Conservation (phyloP, 208 protist species). For the Porcisia hertigi region DNA sequence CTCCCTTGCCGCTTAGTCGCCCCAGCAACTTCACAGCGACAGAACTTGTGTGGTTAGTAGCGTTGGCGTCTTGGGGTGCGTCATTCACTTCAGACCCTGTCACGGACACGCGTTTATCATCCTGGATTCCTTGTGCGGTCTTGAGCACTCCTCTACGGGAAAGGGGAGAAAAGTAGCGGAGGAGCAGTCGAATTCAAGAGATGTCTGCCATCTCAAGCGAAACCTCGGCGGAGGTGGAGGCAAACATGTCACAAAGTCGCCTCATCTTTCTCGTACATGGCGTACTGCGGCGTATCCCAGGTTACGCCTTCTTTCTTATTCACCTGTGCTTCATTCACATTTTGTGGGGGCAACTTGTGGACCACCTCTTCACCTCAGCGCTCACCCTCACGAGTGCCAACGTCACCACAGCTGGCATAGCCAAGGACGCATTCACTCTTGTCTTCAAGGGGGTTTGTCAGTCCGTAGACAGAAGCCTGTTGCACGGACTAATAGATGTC, state of each 20-base stretch:
- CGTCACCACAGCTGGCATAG: slow-evolving; percentile 6
- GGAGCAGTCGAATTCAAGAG: background rate
- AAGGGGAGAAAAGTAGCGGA: background rate
- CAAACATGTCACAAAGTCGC: background rate
- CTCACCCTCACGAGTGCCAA: slow-evolving; percentile 17
- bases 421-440: background rate
- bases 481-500: slow-evolving; percentile 25
- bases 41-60: no score
- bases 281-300: slow-evolving; percentile 27
- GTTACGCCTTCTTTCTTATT: slow-evolving; percentile 30
- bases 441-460: slow-evolving; percentile 11
- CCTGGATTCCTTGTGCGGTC: background rate
- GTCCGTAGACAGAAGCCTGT: slow-evolving; percentile 24
- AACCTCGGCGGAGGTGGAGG: background rate
- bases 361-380: slow-evolving; percentile 28
- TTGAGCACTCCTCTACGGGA: background rate
- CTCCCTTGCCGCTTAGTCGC: background rate
- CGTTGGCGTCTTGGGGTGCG: background rate
- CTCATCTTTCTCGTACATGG: slow-evolving; percentile 20
- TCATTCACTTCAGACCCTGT: background rate
- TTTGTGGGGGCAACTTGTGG: slow-evolving; percentile 30
- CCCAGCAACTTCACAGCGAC: background rate
- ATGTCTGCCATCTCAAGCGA: background rate
- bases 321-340: slow-evolving; percentile 38
- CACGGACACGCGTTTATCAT: background rate